phyloP scores from a whole-genome alignment of 1,284 basidiomycete genomes.

The Tranzscheliella williamsii region DNA sequence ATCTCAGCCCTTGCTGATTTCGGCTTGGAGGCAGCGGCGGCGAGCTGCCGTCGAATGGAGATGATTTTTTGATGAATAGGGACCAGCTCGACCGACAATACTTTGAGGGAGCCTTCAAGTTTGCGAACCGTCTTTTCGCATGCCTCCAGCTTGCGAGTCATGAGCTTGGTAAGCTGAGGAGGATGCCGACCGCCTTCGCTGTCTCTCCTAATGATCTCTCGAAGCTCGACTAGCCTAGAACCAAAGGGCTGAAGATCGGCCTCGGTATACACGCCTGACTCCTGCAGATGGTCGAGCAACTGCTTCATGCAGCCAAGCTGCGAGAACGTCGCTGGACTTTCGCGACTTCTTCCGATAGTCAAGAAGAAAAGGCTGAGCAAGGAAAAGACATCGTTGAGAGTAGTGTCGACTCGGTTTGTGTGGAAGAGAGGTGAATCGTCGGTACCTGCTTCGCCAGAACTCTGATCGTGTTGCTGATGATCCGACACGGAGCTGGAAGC shows the following conservation, averaged over 20 bases:
- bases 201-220: slow-evolving; percentile 56
- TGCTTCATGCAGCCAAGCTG: slow-evolving; percentile 61
- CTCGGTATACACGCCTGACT: slow-evolving; percentile 60
- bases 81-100: slow-evolving; percentile 60
- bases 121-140: slow-evolving; percentile 66
- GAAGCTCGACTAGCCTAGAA: slow-evolving; percentile 51
- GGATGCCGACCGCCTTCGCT: slow-evolving; percentile 76
- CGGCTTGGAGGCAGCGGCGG: slow-evolving; percentile 82
- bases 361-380: slow-evolving; percentile 60
- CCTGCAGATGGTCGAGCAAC: slow-evolving; percentile 57
- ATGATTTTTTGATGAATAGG: slow-evolving; percentile 72
- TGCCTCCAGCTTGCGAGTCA: slow-evolving; percentile 86
- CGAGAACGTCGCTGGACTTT: slow-evolving; percentile 57
- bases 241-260: slow-evolving; percentile 56
- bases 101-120: slow-evolving; percentile 55
- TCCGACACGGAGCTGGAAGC: slow-evolving; percentile 31
- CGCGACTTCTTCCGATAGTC: slow-evolving; percentile 58
- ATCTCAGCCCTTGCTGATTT: slow-evolving; percentile 83
- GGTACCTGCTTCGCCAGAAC: slow-evolving; percentile 4
- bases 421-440: slow-evolving; percentile 37
- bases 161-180: slow-evolving; percentile 82
- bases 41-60: slow-evolving; percentile 82
- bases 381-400: slow-evolving; percentile 59
- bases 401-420: slow-evolving; percentile 59
- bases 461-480: slow-evolving; percentile 23